These are phyloP conservation scores for Rhodotorula sphaerocarpa DNA, from an alignment of 768 basidiomycete species.

Conservation along the genomic window DNA sequence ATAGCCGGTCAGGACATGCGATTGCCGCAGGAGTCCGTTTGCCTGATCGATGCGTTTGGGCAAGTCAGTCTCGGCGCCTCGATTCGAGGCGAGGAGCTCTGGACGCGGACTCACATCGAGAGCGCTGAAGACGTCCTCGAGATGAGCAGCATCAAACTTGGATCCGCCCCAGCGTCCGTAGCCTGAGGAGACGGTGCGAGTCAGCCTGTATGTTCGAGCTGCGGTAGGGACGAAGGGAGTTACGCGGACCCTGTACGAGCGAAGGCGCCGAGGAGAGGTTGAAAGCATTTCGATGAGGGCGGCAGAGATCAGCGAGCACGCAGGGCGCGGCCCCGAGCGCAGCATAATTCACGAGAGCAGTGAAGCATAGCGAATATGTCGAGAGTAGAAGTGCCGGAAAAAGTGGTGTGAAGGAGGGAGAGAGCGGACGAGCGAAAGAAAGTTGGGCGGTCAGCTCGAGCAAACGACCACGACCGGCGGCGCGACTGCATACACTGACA, in stretches of 20 bases:
- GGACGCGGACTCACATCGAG: slow-evolving; percentile 51
- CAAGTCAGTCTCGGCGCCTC: not conserved
- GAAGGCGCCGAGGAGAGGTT: no score
- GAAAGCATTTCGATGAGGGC: no score
- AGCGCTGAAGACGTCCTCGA: slow-evolving; percentile 62
- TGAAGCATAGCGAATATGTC: not conserved
- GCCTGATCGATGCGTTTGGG: slow-evolving; percentile 15
- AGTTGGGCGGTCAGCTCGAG: not conserved
- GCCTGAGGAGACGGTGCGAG: slow-evolving; percentile 49
- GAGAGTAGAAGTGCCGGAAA: not conserved
- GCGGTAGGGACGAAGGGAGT: not conserved
- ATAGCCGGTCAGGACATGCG: slow-evolving; percentile 79
- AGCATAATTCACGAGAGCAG: no score
- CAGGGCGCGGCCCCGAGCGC: no score
- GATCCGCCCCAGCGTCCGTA: slow-evolving; percentile 75
- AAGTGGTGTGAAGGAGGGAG: not conserved
- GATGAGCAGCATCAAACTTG: slow-evolving; percentile 65
- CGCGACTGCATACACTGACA: not conserved
- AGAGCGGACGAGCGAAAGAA: not conserved
- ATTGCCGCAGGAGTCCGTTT: slow-evolving; percentile 65
- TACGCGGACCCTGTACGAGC: slow-evolving; percentile 27
- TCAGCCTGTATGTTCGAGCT: no score
- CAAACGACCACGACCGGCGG: not conserved
- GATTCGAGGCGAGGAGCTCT: not conserved
- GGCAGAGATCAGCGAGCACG: no score